A percentile compares a stretch with the other conserved stretches of the same genome.
phyloP scores from a whole-genome alignment of 148 eudicot genomes.

The Arctostaphylos glauca region DNA sequence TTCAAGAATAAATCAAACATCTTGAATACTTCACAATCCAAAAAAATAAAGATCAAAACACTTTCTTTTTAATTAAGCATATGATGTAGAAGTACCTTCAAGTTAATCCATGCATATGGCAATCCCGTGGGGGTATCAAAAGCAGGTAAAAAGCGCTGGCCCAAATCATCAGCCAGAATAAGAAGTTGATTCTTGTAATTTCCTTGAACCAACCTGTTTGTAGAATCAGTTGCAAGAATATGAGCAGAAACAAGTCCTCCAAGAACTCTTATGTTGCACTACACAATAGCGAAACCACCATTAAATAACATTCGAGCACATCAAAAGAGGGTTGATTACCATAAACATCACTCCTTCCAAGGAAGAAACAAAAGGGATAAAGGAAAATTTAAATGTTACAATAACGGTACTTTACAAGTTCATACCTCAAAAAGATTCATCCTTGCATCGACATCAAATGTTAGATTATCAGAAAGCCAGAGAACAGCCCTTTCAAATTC shows the following conservation, averaged over 20 bases:
- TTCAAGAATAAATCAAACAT: background rate
- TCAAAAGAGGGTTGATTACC: slow-evolving; percentile 3
- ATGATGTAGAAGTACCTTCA: slow-evolving; percentile 57
- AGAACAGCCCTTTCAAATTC: slow-evolving; percentile 80
- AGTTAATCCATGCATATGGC: slow-evolving; percentile 98
- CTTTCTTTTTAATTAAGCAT: background rate
- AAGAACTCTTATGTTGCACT: slow-evolving; percentile 99
- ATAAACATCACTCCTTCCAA: background rate
- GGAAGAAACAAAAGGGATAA: background rate
- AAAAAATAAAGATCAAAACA: background rate
- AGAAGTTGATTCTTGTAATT: slow-evolving; percentile 79
- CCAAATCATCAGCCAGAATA: slow-evolving; percentile 80
- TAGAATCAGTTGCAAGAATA: slow-evolving; percentile 99
- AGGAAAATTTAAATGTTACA: background rate
- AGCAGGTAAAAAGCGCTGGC: slow-evolving; percentile 80
- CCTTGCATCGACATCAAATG: slow-evolving; percentile 92
- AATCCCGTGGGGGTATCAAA: slow-evolving; percentile 86
- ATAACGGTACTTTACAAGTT: background rate
- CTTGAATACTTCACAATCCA: background rate
- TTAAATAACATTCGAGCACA: slow-evolving; percentile 26
- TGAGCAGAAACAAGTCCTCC: slow-evolving; percentile 99
- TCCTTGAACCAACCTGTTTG: slow-evolving; percentile 85
- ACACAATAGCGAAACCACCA: slow-evolving; percentile 48
- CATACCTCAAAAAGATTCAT: slow-evolving; percentile 91
- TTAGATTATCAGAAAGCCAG: slow-evolving; percentile 85